A percentile compares a stretch with the other conserved stretches of the same genome.
phyloP scores from a whole-genome alignment of 345 rosid species.

The Populus ilicifolia region DNA sequence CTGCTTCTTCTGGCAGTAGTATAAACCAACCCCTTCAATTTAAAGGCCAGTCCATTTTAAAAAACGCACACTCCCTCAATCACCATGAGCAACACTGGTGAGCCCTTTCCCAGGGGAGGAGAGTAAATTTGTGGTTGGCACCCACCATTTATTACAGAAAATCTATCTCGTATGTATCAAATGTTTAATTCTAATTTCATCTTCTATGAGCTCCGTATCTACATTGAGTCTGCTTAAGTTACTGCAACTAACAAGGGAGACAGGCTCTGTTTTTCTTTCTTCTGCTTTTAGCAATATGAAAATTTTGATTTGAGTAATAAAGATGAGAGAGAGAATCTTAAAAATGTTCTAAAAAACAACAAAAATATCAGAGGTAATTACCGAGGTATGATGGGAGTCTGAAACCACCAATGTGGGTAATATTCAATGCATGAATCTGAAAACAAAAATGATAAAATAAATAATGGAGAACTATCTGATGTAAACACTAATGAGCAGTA shows the following conservation, averaged over 20 bases:
- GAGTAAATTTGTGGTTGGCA: neutral
- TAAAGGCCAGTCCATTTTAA: neutral
- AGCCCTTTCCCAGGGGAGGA: neutral
- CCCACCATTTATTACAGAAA: neutral
- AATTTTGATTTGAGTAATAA: neutral
- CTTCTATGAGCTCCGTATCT: neutral
- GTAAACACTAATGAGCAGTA: neutral
- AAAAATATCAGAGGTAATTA: slow-evolving; percentile 28
- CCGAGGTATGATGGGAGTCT: slow-evolving; percentile 90
- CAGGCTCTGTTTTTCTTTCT: neutral
- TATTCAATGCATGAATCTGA: slow-evolving; percentile 79
- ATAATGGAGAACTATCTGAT: neutral
- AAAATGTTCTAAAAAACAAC: neutral
- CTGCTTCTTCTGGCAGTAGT: neutral
- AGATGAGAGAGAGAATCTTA: neutral
- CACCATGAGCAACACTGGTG: neutral
- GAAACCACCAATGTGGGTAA: slow-evolving; percentile 81
- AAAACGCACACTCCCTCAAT: neutral
- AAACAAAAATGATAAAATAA: slow-evolving; percentile 1
- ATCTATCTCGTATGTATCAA: neutral
- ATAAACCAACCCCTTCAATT: neutral
- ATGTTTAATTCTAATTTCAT: neutral
- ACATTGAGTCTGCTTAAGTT: neutral
- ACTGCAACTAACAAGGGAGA: neutral
- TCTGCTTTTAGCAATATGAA: too few species aligned